Evolutionary conservation across 805 yeast genomes (phyloP).

Genomic region (Suhomyces kilbournensis): DNA sequence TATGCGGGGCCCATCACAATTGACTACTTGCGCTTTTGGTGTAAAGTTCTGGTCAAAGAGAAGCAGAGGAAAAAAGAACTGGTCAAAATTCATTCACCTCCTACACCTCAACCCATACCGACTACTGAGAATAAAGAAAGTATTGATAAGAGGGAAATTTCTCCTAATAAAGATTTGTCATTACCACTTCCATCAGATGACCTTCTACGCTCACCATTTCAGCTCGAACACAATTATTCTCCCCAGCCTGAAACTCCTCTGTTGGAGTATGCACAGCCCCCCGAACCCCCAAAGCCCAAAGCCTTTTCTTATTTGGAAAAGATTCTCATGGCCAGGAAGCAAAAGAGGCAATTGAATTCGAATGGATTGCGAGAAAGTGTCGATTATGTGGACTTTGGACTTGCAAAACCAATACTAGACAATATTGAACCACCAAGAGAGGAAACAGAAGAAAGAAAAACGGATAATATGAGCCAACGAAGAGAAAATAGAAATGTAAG

Average conservation of each 20-base stretch:
- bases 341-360: background rate
- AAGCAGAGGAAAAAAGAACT: constrained; percentile 8
- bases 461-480: background rate
- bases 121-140: background rate
- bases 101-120: background rate
- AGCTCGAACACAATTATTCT: background rate
- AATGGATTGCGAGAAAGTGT: background rate
- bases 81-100: background rate
- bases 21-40: constrained; percentile 35
- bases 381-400: background rate
- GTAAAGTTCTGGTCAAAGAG: constrained; percentile 26
- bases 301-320: constrained; percentile 13
- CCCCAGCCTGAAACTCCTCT: background rate
- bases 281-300: background rate
- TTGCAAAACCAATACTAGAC: background rate
- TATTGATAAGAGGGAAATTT: background rate
- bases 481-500: background rate
- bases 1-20: constrained; percentile 37
- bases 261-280: background rate
- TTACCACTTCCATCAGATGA: constrained; percentile 25
- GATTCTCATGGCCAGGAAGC: constrained; percentile 4
- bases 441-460: background rate
- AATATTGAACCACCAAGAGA: background rate
- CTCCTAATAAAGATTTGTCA: constrained; percentile 23
- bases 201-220: constrained; percentile 12